Evolutionary conservation across 257 asterid species (phyloP), one percentile per base, ranked within the genome.

Genomic region (Dorcoceras hygrometricum): DNA sequence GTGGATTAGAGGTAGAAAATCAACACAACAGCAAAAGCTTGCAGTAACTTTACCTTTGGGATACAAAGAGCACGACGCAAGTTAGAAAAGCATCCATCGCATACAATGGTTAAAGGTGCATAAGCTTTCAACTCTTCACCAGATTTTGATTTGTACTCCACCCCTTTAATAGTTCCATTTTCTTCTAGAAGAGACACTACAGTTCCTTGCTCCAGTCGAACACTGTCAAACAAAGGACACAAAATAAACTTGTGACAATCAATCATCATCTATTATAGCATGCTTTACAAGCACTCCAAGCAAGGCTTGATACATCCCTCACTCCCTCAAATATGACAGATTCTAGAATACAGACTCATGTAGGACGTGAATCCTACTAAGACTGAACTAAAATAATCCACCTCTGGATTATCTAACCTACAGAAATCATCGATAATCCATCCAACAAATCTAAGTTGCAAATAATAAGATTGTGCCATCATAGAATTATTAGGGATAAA

Each of bases 71-170:
- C 69, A 23, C 80, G 80, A 19, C 83, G 73, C 59, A 79, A 66
- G 78, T 79, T 79, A 25, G 83, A 79, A 62, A 79, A 79, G 69
- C 83, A 75, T 10, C 83, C 83, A 64, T 78, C 83, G 18, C 80
- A 79, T 34, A 79, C 83, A 9, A 79, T 69, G 60, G 83, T 79
- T 24, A 79, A 46, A 36, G 81, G 79, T 0, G 81, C 81, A 7
- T 79, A 79, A 11, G 75, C 79, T 62, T 76, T 79, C 64, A 63
- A 66, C 69, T 57, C 81, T 60, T 73, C 70, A 0, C 81, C 79
- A n/a, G 74, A 69, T 69, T 76, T 68, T 23, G 69, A 62, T 71
- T 70, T 79, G 75, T 79, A 79, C 23, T 71, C 76, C 27, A 79
- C 73, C 16, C 83, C 83, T 36, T 76, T 79, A 39, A 79, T 70